phyloP scores from a whole-genome alignment of 2,329 filamentous ascomycete species.

The Alternaria viburni region DNA sequence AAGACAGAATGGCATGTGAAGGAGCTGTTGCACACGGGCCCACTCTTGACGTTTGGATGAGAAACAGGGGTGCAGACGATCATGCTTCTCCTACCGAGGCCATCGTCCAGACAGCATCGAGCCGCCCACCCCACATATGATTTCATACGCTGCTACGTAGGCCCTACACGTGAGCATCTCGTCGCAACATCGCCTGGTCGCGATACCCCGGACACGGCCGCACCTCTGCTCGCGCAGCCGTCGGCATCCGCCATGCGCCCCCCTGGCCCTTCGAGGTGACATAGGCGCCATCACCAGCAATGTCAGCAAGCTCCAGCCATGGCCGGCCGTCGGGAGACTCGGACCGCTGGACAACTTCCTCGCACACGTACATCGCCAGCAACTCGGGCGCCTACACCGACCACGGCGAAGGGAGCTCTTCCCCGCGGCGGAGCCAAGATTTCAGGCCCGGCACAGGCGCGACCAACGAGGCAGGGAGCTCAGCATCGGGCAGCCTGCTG shows the following conservation, averaged over 20 bases:
- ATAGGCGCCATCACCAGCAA: constrained; percentile 24
- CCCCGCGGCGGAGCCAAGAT: constrained; percentile 26
- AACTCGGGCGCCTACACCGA: constrained; percentile 29
- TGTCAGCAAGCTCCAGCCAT: constrained; percentile 44
- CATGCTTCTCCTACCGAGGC: not conserved
- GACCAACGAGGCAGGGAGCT: constrained; percentile 9
- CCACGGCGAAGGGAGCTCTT: constrained; percentile 39
- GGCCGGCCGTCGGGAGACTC: constrained; percentile 43
- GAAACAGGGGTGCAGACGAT: constrained; percentile 9
- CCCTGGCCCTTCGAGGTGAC: constrained; percentile 33
- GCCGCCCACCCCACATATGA: constrained; percentile 11
- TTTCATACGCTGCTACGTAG: not conserved
- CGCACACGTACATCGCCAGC: constrained; percentile 40
- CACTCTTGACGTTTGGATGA: not conserved
- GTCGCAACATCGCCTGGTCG: not conserved
- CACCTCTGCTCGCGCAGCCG: constrained; percentile 20
- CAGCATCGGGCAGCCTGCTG: constrained; percentile 22
- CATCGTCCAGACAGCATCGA: not conserved
- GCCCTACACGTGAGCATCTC: not conserved
- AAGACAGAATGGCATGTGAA: not conserved
- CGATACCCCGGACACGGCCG: not conserved
- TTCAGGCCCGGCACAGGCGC: constrained; percentile 19
- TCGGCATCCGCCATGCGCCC: constrained; percentile 34
- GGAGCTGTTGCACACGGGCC: constrained; percentile 3
- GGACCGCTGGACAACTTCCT: constrained; percentile 41